Evolutionary conservation across 1,284 basidiomycete species (phyloP).

Genomic region (Ceratobasidium sp.): DNA sequence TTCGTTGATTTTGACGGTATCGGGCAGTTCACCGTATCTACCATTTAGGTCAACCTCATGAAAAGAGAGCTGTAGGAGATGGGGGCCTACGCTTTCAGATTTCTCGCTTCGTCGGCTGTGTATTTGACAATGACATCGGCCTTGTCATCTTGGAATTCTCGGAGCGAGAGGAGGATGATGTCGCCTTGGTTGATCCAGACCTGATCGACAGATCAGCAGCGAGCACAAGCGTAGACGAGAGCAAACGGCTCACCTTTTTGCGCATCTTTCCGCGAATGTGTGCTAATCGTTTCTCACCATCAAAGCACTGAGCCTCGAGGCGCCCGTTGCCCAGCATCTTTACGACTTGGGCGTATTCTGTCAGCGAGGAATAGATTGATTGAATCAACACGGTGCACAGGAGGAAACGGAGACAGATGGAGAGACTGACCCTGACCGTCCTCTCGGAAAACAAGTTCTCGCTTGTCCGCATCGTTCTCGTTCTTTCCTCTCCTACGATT

Average conservation of each 20-base stretch:
- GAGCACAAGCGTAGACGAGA: background rate
- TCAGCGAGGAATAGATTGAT: background rate
- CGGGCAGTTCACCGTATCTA: slow-evolving; percentile 82
- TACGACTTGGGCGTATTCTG: slow-evolving; percentile 96
- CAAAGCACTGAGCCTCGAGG: slow-evolving; percentile 96
- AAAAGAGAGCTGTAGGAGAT: background rate
- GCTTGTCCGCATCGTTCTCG: slow-evolving; percentile 98
- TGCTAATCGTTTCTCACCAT: slow-evolving; percentile 96
- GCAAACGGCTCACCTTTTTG: slow-evolving; percentile 81
- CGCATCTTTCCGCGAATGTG: slow-evolving; percentile 99
- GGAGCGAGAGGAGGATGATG: slow-evolving; percentile 93
- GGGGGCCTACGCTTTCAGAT: slow-evolving; percentile 59
- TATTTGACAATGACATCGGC: slow-evolving; percentile 99
- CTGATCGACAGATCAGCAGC: slow-evolving; percentile 54
- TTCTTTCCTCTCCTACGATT: slow-evolving; percentile 99
- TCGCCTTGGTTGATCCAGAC: slow-evolving; percentile 99
- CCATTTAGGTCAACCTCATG: background rate
- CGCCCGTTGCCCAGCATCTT: slow-evolving; percentile 99
- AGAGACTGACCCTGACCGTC: slow-evolving; percentile 81
- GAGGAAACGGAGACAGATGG: background rate
- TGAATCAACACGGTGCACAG: background rate
- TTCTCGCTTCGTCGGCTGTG: slow-evolving; percentile 92
- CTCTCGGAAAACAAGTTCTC: slow-evolving; percentile 98
- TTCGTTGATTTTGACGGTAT: slow-evolving; percentile 99
- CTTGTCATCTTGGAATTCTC: slow-evolving; percentile 99